These are phyloP conservation scores for Cercospora zeae-maydis DNA, from an alignment of 2,329 filamentous ascomycete genomes.

Conservation along the genomic window DNA sequence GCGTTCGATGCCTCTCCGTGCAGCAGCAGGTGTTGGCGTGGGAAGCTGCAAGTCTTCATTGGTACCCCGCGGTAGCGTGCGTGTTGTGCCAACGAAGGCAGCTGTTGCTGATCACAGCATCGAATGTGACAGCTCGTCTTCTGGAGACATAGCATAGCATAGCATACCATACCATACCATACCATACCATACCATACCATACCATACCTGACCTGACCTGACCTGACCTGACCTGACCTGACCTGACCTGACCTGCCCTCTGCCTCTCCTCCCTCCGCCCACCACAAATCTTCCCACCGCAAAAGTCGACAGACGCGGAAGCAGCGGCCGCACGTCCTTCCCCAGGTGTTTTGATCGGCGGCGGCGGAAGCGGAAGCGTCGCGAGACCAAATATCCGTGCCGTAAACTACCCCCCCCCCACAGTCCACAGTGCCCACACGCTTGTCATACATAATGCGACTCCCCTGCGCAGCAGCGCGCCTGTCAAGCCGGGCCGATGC, in stretches of 20 bases:
- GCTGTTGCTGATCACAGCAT: constrained; percentile 21
- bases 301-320: background rate
- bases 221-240: too few species aligned
- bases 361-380: background rate
- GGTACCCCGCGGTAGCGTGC: constrained; percentile 25
- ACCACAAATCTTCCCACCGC: background rate
- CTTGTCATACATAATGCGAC: constrained; percentile 19
- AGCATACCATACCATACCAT: too few species aligned
- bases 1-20: background rate
- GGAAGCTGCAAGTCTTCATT: constrained; percentile 15
- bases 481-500: constrained; percentile 22
- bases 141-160: too few species aligned
- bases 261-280: background rate
- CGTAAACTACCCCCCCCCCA: too few species aligned
- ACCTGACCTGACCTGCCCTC: too few species aligned
- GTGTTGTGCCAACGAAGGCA: constrained; percentile 17
- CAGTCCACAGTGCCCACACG: background rate
- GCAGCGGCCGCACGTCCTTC: background rate
- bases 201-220: too few species aligned
- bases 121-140: constrained; percentile 22
- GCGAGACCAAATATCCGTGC: too few species aligned
- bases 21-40: constrained; percentile 16
- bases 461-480: constrained; percentile 17
- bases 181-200: too few species aligned
- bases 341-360: background rate